These are phyloP conservation scores for Aspergillus luchuensis DNA, from an alignment of 2,329 filamentous ascomycete species.

Conservation along the genomic window DNA sequence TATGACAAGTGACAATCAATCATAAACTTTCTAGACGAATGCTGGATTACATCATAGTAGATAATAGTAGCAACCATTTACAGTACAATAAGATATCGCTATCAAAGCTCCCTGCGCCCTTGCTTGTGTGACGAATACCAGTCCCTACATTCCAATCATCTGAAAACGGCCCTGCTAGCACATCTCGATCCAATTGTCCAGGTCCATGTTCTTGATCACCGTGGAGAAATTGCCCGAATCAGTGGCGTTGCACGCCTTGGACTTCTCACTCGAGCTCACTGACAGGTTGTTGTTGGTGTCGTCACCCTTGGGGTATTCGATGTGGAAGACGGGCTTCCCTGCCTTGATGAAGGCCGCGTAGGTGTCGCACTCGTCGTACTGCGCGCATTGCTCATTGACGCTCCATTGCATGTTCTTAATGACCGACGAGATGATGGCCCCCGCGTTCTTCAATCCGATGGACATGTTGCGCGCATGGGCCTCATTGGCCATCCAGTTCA, in stretches of 20 bases:
- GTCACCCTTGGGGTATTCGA: constrained; percentile 66
- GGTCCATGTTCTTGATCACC: constrained; percentile 65
- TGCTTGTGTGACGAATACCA: neutral
- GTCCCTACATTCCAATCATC: neutral
- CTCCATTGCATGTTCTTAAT: constrained; percentile 61
- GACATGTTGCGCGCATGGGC: constrained; percentile 59
- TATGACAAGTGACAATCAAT: neutral
- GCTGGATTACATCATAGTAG: neutral
- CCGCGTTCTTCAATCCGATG: constrained; percentile 70
- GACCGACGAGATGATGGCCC: constrained; percentile 57
- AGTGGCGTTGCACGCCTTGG: constrained; percentile 51
- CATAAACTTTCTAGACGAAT: neutral
- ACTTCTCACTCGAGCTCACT: constrained; percentile 38
- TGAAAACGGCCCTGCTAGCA: constrained; percentile 40
- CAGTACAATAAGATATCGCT: neutral
- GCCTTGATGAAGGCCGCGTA: constrained; percentile 60
- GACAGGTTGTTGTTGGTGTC: constrained; percentile 36
- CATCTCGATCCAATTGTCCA: constrained; percentile 65
- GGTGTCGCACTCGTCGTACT: constrained; percentile 61
- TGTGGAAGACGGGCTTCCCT: constrained; percentile 71
- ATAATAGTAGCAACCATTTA: neutral
- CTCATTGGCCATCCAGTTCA: constrained; percentile 61
- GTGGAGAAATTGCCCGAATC: constrained; percentile 61
- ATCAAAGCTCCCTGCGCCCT: neutral
- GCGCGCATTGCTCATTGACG: constrained; percentile 70